phyloP scores from a whole-genome alignment of 2,329 filamentous ascomycete genomes.

The Diplodia seriata region DNA sequence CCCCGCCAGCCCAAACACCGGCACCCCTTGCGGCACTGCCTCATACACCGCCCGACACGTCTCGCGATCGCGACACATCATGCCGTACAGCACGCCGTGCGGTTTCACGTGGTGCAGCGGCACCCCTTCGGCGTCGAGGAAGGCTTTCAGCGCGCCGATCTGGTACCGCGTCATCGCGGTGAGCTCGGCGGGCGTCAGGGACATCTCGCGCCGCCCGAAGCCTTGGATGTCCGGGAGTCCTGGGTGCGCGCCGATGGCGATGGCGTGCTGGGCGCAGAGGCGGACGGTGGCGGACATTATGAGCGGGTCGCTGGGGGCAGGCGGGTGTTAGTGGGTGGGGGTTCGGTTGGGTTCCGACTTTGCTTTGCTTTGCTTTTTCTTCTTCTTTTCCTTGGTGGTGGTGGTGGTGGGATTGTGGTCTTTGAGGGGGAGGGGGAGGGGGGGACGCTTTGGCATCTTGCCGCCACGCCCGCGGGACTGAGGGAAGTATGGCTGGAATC shows the following conservation, averaged over 20 bases:
- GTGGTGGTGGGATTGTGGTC: too few relatives aligned
- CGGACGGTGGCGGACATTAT: conserved; percentile 68
- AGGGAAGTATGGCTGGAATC: too few relatives aligned
- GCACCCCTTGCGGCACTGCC: conserved; percentile 59
- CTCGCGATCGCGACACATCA: conserved; percentile 61
- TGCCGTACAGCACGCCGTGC: conserved; percentile 66
- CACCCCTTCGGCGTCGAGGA: conserved; percentile 63
- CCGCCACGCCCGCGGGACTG: too few relatives aligned
- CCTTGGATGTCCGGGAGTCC: conserved; percentile 70
- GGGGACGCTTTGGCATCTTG: too few relatives aligned
- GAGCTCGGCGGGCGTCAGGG: conserved; percentile 63
- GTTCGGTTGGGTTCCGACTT: neutral
- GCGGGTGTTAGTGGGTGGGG: neutral
- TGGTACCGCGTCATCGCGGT: conserved; percentile 67
- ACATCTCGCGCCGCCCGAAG: conserved; percentile 69
- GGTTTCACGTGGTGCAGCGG: conserved; percentile 68
- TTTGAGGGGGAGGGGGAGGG: neutral
- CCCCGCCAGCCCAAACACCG: conserved; percentile 62
- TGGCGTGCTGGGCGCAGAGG: conserved; percentile 63
- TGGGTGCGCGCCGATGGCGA: conserved; percentile 68
- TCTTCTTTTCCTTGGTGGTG: neutral
- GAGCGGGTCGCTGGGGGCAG: conserved; percentile 60
- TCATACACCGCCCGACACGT: conserved; percentile 60
- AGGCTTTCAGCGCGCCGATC: conserved; percentile 66
- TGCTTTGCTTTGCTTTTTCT: neutral